Evolutionary conservation across 768 basidiomycete genomes (phyloP), one percentile per base, ranked within the genome.

Genomic region (Lanmaoa pseudosensibilis): DNA sequence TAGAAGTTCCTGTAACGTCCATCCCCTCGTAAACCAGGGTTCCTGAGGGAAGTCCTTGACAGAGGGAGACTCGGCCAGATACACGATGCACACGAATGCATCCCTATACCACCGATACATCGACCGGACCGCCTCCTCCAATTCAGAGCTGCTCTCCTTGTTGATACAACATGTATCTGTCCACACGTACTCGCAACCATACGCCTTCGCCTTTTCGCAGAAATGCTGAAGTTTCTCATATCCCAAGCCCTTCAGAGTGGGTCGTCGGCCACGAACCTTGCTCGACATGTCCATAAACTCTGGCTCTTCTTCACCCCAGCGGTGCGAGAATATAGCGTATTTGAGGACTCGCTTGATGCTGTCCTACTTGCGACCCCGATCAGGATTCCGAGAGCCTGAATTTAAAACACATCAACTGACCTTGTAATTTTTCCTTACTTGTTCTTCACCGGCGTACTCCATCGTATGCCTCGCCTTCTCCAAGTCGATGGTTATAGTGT

Each of bases 161-260:
- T 60, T 60, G 30, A 60, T 60, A 18, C 59, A 60, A 13, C 61
- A 66, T 5, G 67, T 66, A 10, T 66, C 67, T 5, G 58, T 46
- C 67, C 67, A 69, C 6, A 56, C 67, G 32, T 57, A 65, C 27
- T 59, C 50, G 49, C 58, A 61, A 2, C 55, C 59, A 9, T 61
- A 53, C 21, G 47, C 59, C 10, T 38, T 40, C 1, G 63, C 63
- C 50, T 58, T 61, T 15, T 46, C 23, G 51, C 64, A 65, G 40
- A 61, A 65, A 11, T 23, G 43, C 18, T 12, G 8, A 25, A 65
- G 59, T 16, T 62, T 65, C 5, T 54, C 33, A 13, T 46, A 61
- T 46, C 63, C 63, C 4, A 21, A 13, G 11, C 62, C 40, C 12
- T 13, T 3, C 2, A 50, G 54, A 0, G 39, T 16, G 16, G 33